phyloP scores from a whole-genome alignment of 73 alveolate genomes.

The Paramecium tetraurelia region DNA sequence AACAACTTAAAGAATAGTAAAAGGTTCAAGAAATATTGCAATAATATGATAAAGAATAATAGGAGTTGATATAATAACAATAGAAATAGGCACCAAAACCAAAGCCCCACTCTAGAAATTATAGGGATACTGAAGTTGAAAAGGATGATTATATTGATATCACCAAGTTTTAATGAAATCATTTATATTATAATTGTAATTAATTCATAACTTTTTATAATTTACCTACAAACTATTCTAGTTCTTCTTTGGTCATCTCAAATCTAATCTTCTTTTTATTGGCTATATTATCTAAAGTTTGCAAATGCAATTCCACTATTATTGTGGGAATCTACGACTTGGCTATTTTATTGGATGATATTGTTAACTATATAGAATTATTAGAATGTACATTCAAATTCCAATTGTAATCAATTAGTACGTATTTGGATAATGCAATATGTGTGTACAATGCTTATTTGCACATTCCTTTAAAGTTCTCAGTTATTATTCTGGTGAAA shows the following conservation, averaged over 20 bases:
- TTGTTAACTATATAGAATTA: not conserved
- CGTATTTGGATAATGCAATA: conserved; percentile 12
- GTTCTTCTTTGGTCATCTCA: conserved; percentile 23
- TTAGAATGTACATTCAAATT: not conserved
- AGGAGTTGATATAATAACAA: not conserved
- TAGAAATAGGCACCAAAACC: not conserved
- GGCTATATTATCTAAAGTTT: not conserved
- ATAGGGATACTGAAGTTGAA: not conserved
- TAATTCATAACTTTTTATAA: not conserved
- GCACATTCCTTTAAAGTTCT: conserved; percentile 37
- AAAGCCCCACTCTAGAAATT: not conserved
- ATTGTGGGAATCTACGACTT: conserved; percentile 20
- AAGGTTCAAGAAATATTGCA: not conserved
- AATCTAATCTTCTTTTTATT: not conserved
- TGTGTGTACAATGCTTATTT: conserved; percentile 19
- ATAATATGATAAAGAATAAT: not conserved
- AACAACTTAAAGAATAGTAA: not conserved
- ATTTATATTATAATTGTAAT: not conserved
- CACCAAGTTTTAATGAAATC: conserved; percentile 1
- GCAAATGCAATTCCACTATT: conserved; percentile 2
- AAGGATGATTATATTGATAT: not conserved
- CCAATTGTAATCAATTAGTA: conserved; percentile 34
- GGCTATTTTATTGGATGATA: conserved; percentile 1
- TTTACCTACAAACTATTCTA: conserved; percentile 10
- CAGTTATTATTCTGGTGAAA: not conserved